Conservation (phyloP, 768 basidiomycete species). For the Sporobolomyces roseus region DNA sequence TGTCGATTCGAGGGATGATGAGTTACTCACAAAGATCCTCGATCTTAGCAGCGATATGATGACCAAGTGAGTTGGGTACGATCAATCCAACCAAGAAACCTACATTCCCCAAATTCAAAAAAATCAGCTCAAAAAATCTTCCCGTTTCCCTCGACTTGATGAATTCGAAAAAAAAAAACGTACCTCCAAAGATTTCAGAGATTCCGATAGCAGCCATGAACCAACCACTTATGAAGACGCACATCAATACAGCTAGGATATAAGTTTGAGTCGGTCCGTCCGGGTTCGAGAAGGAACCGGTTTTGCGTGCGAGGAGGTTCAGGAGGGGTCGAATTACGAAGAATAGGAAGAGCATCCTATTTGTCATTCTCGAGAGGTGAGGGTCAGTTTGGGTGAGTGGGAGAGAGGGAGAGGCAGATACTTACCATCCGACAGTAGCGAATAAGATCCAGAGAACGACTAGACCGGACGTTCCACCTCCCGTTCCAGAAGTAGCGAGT, state of each 20-base stretch:
- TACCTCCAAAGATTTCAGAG: constrained; percentile 56
- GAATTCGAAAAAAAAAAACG: background rate
- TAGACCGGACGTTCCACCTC: constrained; percentile 44
- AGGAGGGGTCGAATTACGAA: constrained; percentile 64
- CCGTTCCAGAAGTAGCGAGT: constrained; percentile 67
- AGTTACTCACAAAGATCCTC: constrained; percentile 75
- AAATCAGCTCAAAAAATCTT: no score
- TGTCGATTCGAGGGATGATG: no score
- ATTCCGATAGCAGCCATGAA: constrained; percentile 83
- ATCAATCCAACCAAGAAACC: constrained; percentile 78
- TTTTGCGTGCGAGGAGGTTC: constrained; percentile 62
- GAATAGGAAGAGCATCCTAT: constrained; percentile 58
- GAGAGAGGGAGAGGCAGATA: background rate
- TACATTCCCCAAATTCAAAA: no score
- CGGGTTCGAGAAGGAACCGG: constrained; percentile 64
- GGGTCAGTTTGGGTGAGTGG: background rate
- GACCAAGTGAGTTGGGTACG: constrained; percentile 75
- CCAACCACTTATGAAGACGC: constrained; percentile 71
- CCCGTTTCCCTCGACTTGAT: no score
- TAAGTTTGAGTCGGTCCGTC: constrained; percentile 67
- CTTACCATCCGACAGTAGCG: constrained; percentile 59
- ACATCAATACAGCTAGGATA: constrained; percentile 73
- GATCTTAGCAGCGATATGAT: constrained; percentile 73
- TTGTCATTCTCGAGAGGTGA: no score
- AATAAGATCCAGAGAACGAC: constrained; percentile 77